Evolutionary conservation across 2,329 filamentous ascomycete species (phyloP).

Genomic region (Myriosclerotinia scirpicola): DNA sequence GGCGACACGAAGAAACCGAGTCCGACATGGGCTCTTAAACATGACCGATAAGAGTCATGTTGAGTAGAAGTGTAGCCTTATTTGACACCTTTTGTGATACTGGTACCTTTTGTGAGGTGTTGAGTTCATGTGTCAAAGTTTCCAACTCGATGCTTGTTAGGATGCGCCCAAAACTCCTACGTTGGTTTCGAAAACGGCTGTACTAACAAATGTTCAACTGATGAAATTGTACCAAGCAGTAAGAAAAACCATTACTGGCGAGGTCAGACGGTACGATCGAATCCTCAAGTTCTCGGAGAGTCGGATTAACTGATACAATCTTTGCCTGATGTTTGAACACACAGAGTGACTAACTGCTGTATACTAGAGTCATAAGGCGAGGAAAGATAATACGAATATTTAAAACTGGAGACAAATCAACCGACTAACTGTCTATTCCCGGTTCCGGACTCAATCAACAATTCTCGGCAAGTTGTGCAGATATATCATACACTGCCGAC

Average conservation of each 20-base stretch:
- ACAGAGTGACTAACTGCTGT: background rate
- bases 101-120: background rate
- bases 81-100: background rate
- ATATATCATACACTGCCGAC: too few species aligned
- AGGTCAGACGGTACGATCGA: background rate
- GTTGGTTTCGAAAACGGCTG: background rate
- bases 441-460: background rate
- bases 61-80: too few species aligned
- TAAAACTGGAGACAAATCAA: background rate
- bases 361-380: background rate
- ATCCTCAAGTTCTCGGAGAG: background rate
- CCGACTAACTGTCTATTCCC: background rate
- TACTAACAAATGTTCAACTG: too few species aligned
- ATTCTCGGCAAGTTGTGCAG: background rate
- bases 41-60: background rate
- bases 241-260: background rate
- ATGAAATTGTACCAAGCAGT: background rate
- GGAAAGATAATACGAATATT: background rate
- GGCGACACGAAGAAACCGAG: background rate
- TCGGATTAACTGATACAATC: background rate
- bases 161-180: background rate
- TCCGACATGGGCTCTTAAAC: too few species aligned
- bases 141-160: too few species aligned
- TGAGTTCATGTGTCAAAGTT: background rate
- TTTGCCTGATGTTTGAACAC: background rate